Conservation (phyloP, 805 yeast species). For the Dipodascus geniculatus region DNA sequence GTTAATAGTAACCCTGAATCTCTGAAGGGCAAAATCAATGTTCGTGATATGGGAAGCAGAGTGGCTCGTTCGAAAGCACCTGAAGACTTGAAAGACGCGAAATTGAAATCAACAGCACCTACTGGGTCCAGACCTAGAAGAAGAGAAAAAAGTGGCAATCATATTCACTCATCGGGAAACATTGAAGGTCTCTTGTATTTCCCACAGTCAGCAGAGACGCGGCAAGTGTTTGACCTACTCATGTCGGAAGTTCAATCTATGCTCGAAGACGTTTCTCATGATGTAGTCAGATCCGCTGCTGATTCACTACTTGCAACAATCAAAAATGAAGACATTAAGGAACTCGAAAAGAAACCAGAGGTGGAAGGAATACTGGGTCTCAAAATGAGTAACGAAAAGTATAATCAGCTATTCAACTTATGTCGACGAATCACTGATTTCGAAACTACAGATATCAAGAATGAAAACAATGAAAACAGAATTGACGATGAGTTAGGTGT, state of each 20-base stretch:
- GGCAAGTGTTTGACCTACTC: constrained; percentile 42
- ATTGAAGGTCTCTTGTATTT: constrained; percentile 45
- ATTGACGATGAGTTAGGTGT: constrained; percentile 32
- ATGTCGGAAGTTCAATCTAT: constrained; percentile 44
- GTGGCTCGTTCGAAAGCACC: constrained; percentile 18
- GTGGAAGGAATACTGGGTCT: constrained; percentile 39
- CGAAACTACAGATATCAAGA: constrained; percentile 15
- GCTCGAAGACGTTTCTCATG: constrained; percentile 69
- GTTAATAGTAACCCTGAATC: constrained; percentile 59
- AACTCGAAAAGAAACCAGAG: constrained; percentile 34
- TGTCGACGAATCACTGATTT: constrained; percentile 42
- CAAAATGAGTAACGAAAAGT: constrained; percentile 32
- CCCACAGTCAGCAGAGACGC: constrained; percentile 47
- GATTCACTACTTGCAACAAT: constrained; percentile 38
- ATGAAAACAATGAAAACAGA: constrained; percentile 11
- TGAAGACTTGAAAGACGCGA: constrained; percentile 13
- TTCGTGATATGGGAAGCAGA: constrained; percentile 58
- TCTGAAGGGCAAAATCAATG: constrained; percentile 53
- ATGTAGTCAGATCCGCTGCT: constrained; percentile 56
- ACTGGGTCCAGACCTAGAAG: constrained; percentile 2
- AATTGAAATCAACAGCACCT: constrained; percentile 4
- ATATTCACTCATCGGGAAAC: constrained; percentile 21
- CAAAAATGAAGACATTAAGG: constrained; percentile 35
- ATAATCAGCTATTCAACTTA: constrained; percentile 36
- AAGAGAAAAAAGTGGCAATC: constrained; percentile 1